phyloP scores from a whole-genome alignment of 306 rosid species.

The Prunus mira region DNA sequence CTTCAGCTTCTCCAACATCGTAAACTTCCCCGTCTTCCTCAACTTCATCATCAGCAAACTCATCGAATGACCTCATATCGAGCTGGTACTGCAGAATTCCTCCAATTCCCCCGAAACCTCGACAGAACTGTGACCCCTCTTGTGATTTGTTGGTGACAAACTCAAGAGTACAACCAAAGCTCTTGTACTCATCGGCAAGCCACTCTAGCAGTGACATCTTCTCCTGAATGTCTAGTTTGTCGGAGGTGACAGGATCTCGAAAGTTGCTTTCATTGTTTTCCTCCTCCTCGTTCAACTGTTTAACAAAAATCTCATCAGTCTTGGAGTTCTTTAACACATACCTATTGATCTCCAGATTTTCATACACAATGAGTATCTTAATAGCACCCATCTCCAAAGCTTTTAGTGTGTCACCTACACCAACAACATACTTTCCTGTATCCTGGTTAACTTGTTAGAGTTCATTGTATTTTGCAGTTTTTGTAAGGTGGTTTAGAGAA shows the following conservation, averaged over 20 bases:
- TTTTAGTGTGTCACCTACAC: constrained; percentile 57
- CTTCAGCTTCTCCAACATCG: constrained; percentile 41
- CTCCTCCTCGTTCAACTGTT: constrained; percentile 46
- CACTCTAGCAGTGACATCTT: constrained; percentile 38
- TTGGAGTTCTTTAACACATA: constrained; percentile 36
- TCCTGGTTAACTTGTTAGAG: constrained; percentile 54
- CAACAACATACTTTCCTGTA: constrained; percentile 52
- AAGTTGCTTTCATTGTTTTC: constrained; percentile 40
- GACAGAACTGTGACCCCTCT: constrained; percentile 52
- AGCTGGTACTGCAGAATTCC: constrained; percentile 55
- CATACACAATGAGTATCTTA: constrained; percentile 55
- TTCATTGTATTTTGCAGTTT: too few relatives aligned
- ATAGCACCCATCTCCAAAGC: constrained; percentile 62
- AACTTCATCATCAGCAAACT: constrained; percentile 16
- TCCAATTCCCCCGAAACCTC: constrained; percentile 55
- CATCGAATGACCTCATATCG: constrained; percentile 47
- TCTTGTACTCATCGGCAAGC: constrained; percentile 51
- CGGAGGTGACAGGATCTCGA: constrained; percentile 29
- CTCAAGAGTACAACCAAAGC: constrained; percentile 46
- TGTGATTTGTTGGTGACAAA: constrained; percentile 59
- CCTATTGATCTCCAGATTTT: constrained; percentile 45
- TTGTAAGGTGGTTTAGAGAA: too few relatives aligned
- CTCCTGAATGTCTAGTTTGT: constrained; percentile 51
- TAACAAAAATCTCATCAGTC: constrained; percentile 42
- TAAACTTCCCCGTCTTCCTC: background rate